Percentiles rank a stretch among this genome's conserved stretches.
phyloP scores from a whole-genome alignment of 1,284 basidiomycete genomes.

The Cystobasidium pallidum region DNA sequence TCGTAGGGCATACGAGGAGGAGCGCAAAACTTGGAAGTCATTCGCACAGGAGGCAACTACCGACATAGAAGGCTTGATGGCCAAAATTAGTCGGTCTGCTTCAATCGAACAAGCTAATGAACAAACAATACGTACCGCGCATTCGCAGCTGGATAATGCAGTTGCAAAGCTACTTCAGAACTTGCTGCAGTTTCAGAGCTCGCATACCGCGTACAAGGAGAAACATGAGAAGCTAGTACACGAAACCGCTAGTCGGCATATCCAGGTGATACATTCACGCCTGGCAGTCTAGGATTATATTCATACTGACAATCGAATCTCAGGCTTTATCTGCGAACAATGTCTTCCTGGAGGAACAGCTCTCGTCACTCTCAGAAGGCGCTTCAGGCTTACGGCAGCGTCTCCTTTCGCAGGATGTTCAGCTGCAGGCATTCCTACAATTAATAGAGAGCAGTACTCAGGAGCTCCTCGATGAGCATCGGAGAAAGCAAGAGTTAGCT shows the following conservation, averaged over 20 bases:
- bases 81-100: constrained; percentile 46
- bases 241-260: constrained; percentile 8
- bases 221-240: constrained; percentile 2
- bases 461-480: constrained; percentile 12
- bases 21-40: constrained; percentile 50
- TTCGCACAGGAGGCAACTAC: constrained; percentile 45
- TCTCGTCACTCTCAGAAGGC: not conserved
- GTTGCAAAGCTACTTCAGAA: constrained; percentile 5
- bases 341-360: constrained; percentile 36
- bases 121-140: constrained; percentile 20
- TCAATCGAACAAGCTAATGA: constrained; percentile 26
- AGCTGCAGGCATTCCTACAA: constrained; percentile 30
- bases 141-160: constrained; percentile 23
- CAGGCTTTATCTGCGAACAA: constrained; percentile 9
- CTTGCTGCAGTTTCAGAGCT: not conserved
- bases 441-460: constrained; percentile 43
- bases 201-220: not conserved
- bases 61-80: constrained; percentile 50
- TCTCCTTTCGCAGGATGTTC: constrained; percentile 21
- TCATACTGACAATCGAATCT: too few relatives aligned
- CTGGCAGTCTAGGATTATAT: too few relatives aligned
- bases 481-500: constrained; percentile 29
- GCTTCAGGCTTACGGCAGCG: constrained; percentile 11
- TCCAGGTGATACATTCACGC: not conserved
- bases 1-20: constrained; percentile 47